phyloP scores from a whole-genome alignment of 192 early-diverging fungal species.

The Thoreauomyces humboldtii region DNA sequence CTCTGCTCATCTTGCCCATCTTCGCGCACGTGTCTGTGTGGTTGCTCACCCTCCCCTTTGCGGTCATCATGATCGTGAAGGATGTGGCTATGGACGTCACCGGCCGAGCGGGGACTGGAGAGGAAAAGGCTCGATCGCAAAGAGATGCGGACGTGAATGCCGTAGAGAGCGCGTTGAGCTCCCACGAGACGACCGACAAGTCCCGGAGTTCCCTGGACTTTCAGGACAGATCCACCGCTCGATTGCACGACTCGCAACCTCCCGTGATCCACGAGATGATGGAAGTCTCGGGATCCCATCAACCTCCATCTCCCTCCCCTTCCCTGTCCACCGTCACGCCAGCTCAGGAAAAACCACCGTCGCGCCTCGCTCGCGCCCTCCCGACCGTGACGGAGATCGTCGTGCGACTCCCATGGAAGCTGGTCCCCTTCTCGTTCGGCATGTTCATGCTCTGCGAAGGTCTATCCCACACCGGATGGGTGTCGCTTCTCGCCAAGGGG shows the following conservation, averaged over 20 bases:
- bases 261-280: background rate
- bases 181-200: background rate
- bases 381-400: constrained; percentile 4
- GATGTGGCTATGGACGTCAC: constrained; percentile 56
- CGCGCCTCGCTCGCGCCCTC: background rate
- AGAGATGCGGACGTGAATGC: background rate
- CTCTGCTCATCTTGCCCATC: constrained; percentile 60
- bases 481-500: constrained; percentile 58
- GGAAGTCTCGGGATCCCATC: background rate
- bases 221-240: no score
- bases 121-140: background rate
- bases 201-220: no score
- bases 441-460: constrained; percentile 86
- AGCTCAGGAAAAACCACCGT: background rate
- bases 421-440: constrained; percentile 77
- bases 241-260: no score
- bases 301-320: background rate
- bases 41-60: constrained; percentile 78
- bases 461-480: constrained; percentile 67
- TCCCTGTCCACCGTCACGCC: background rate
- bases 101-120: no score
- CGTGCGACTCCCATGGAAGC: constrained; percentile 68
- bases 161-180: no score
- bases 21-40: constrained; percentile 73
- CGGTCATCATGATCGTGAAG: constrained; percentile 52